Evolutionary conservation across 2,329 filamentous ascomycete species (phyloP).

Genomic region (Cladosporium sphaerospermum): DNA sequence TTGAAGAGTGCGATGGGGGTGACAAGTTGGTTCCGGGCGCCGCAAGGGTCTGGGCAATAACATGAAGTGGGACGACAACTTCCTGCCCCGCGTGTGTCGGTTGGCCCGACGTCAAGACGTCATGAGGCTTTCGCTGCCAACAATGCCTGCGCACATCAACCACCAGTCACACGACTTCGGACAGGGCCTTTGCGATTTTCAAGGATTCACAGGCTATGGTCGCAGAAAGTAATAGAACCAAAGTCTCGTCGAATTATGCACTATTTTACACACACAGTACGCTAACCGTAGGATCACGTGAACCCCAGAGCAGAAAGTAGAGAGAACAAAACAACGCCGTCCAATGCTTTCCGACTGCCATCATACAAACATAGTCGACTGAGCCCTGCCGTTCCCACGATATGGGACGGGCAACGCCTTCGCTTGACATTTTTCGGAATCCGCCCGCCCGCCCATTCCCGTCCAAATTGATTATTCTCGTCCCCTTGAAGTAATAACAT

Average conservation of each 20-base stretch:
- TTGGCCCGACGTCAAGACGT: too few relatives aligned
- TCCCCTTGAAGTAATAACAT: neutral
- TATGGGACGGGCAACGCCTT: neutral
- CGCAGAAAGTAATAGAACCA: neutral
- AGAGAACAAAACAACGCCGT: neutral
- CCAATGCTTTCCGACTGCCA: slow-evolving; percentile 5
- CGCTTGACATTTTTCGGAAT: neutral
- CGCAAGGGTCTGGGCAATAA: too few relatives aligned
- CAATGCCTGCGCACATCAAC: too few relatives aligned
- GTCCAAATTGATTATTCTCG: neutral
- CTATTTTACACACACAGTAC: slow-evolving; percentile 5
- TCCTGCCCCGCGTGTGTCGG: too few relatives aligned
- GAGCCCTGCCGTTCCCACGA: too few relatives aligned
- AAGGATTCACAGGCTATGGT: too few relatives aligned
- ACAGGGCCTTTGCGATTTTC: too few relatives aligned
- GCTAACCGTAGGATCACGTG: neutral
- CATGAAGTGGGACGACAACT: too few relatives aligned
- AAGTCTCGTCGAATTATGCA: slow-evolving; percentile 4
- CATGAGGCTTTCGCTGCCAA: too few relatives aligned
- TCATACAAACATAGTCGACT: slow-evolving; percentile 1
- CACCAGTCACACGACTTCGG: too few relatives aligned
- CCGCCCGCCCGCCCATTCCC: neutral
- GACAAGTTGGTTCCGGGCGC: too few relatives aligned
- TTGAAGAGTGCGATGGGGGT: too few relatives aligned
- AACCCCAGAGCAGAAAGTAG: neutral